Conservation (phyloP, 2,329 filamentous ascomycete species). For the Stromatinia cepivora region DNA sequence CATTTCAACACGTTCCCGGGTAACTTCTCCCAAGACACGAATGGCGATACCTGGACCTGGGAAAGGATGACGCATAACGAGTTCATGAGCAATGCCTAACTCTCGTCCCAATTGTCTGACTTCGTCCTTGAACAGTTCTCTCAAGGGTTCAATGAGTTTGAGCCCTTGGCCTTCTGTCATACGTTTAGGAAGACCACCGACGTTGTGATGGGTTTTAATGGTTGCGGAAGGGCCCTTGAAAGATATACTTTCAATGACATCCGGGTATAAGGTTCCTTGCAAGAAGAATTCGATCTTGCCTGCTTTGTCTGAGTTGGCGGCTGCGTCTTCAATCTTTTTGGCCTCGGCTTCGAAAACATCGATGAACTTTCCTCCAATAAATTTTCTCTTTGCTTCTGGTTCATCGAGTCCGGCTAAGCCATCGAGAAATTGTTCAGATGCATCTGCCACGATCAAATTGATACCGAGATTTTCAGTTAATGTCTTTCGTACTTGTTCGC, state of each 20-base stretch:
- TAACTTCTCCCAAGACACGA: slow-evolving; percentile 78
- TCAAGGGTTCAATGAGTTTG: slow-evolving; percentile 75
- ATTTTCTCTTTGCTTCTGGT: slow-evolving; percentile 86
- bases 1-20: slow-evolving; percentile 74
- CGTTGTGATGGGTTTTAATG: slow-evolving; percentile 72
- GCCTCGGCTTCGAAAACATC: slow-evolving; percentile 83
- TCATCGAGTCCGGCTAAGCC: slow-evolving; percentile 73
- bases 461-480: slow-evolving; percentile 80
- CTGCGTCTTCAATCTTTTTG: slow-evolving; percentile 69
- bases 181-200: slow-evolving; percentile 64
- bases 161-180: slow-evolving; percentile 54
- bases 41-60: slow-evolving; percentile 71
- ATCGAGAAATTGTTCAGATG: slow-evolving; percentile 71
- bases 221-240: slow-evolving; percentile 72
- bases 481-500: slow-evolving; percentile 75
- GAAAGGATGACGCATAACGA: slow-evolving; percentile 78
- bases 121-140: slow-evolving; percentile 83
- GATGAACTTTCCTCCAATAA: slow-evolving; percentile 79
- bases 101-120: slow-evolving; percentile 68
- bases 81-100: slow-evolving; percentile 69
- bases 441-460: slow-evolving; percentile 86
- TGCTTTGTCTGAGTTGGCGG: slow-evolving; percentile 64
- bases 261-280: slow-evolving; percentile 75
- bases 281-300: slow-evolving; percentile 83
- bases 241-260: slow-evolving; percentile 59